Percentiles rank a stretch among this genome's conserved stretches.
These are phyloP conservation scores for Coniophora puteana DNA, from an alignment of 1,284 basidiomycete species.

Conservation along the genomic window DNA sequence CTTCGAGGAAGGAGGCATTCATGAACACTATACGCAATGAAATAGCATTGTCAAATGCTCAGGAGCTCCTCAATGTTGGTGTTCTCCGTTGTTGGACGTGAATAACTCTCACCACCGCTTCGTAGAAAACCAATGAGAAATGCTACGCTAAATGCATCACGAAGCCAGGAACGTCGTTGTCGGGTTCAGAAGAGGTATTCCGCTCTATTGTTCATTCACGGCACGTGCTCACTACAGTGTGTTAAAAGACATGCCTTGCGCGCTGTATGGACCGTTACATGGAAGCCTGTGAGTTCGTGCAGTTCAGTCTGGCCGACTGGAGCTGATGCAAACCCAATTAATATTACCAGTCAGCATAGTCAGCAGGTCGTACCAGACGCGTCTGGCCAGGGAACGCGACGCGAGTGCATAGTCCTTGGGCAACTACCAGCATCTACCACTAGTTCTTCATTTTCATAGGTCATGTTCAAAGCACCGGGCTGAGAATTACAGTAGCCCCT, in stretches of 20 bases:
- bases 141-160: slow-evolving; percentile 76
- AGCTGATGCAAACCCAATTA: slow-evolving; percentile 3
- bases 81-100: slow-evolving; percentile 1
- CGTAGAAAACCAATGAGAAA: slow-evolving; percentile 71
- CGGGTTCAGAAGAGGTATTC: slow-evolving; percentile 68
- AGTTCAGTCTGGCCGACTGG: neutral
- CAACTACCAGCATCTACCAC: neutral
- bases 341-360: slow-evolving; percentile 63
- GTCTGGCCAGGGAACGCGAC: slow-evolving; percentile 53
- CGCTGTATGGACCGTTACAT: slow-evolving; percentile 80
- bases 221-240: neutral
- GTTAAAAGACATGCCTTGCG: slow-evolving; percentile 61
- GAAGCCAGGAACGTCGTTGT: slow-evolving; percentile 71
- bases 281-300: slow-evolving; percentile 73
- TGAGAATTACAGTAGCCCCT: neutral
- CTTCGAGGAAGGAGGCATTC: slow-evolving; percentile 63
- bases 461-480: neutral
- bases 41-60: slow-evolving; percentile 71
- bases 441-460: neutral
- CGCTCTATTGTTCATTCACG: neutral
- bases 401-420: neutral
- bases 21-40: slow-evolving; percentile 70
- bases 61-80: slow-evolving; percentile 75
- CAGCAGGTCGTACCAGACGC: slow-evolving; percentile 59
- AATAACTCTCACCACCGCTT: slow-evolving; percentile 1